Evolutionary conservation across 2,329 filamentous ascomycete species (phyloP).

Genomic region (Chaetomium strumarium): DNA sequence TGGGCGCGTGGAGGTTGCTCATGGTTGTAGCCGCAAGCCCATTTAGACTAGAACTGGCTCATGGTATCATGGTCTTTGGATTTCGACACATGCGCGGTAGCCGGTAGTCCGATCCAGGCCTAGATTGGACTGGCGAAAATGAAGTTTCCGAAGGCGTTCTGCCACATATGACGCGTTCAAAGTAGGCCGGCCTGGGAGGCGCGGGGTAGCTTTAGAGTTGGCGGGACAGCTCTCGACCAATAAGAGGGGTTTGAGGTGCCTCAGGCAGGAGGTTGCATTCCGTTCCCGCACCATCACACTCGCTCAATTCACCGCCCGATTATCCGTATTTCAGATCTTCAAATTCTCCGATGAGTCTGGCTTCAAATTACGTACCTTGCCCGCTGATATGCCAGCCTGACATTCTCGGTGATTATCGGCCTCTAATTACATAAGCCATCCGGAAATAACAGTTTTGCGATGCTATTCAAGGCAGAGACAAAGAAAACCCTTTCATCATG

Average conservation of each 20-base stretch:
- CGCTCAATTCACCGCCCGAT: neutral
- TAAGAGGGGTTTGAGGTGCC: neutral
- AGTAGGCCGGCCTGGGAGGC: conserved; percentile 13
- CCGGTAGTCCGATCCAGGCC: conserved; percentile 1
- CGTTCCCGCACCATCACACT: conserved; percentile 15
- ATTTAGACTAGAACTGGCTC: conserved; percentile 16
- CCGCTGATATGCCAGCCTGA: no score
- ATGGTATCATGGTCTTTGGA: conserved; percentile 8
- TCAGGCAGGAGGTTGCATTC: conserved; percentile 2
- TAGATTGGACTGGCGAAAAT: neutral
- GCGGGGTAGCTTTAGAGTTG: conserved; percentile 17
- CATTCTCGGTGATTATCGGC: no score
- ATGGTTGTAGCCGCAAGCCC: conserved; percentile 41
- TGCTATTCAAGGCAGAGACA: no score
- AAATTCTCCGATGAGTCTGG: no score
- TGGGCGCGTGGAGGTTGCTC: conserved; percentile 54
- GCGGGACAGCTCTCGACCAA: conserved; percentile 7
- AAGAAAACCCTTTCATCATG: no score
- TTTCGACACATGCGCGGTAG: conserved; percentile 3
- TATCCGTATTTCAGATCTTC: neutral
- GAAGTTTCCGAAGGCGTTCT: conserved; percentile 15
- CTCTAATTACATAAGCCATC: no score
- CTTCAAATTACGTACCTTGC: neutral
- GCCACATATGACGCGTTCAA: conserved; percentile 23
- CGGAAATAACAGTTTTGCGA: no score